phyloP scores from a whole-genome alignment of 2,329 filamentous ascomycete genomes.

The Phoma sp. region DNA sequence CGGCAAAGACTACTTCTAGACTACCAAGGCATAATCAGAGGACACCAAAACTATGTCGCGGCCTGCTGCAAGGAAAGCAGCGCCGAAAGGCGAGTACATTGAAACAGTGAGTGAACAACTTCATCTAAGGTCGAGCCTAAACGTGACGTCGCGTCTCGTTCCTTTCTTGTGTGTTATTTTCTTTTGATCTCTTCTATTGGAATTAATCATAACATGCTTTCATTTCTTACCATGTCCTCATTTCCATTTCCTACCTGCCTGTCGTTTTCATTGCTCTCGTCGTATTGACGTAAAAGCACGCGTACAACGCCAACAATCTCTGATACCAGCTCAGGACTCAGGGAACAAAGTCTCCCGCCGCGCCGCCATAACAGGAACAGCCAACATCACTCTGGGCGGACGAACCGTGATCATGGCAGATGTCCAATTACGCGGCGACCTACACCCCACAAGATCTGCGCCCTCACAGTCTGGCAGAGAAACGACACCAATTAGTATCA shows the following conservation, averaged over 20 bases:
- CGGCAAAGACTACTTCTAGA: too few species aligned
- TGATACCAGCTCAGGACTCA: constrained; percentile 70
- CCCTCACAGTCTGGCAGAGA: constrained; percentile 42
- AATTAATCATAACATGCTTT: too few species aligned
- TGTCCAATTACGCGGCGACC: constrained; percentile 90
- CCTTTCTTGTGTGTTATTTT: background rate
- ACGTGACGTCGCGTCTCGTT: background rate
- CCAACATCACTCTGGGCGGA: constrained; percentile 96
- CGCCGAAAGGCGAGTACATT: constrained; percentile 90
- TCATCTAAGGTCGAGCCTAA: background rate
- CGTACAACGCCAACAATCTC: background rate
- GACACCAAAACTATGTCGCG: constrained; percentile 46
- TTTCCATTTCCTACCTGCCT: background rate
- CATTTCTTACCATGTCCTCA: background rate
- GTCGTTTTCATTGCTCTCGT: background rate
- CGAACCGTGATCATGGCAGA: constrained; percentile 94
- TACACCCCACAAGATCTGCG: constrained; percentile 57
- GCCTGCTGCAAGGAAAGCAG: constrained; percentile 58
- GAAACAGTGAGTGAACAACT: constrained; percentile 71
- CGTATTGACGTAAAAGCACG: background rate
- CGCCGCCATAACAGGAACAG: constrained; percentile 88
- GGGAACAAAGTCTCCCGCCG: constrained; percentile 98
- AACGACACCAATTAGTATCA: constrained; percentile 65
- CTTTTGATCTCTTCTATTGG: too few species aligned
- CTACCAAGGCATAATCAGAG: background rate